Evolutionary conservation across 192 early-diverging fungal genomes (phyloP).

Genomic region (Umbelopsis sp.): DNA sequence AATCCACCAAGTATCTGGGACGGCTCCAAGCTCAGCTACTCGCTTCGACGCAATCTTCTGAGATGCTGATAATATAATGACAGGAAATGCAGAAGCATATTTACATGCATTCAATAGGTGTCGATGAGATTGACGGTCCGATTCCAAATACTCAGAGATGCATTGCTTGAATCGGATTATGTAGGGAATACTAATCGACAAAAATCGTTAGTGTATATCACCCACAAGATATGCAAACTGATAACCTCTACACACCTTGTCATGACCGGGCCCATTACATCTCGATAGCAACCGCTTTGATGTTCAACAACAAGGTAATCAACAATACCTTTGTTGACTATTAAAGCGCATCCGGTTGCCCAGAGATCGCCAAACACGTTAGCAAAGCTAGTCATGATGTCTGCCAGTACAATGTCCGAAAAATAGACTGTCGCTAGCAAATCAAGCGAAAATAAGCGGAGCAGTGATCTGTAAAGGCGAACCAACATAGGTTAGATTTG

Average conservation of each 20-base stretch:
- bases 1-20: conserved; percentile 29
- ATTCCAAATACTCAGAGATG: conserved; percentile 68
- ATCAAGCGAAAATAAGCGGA: conserved; percentile 52
- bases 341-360: conserved; percentile 65
- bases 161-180: conserved; percentile 82
- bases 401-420: conserved; percentile 87
- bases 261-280: conserved; percentile 60
- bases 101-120: conserved; percentile 93
- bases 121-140: conserved; percentile 53
- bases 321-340: conserved; percentile 39
- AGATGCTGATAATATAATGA: conserved; percentile 61
- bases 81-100: conserved; percentile 84
- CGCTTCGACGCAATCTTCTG: conserved; percentile 49
- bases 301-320: conserved; percentile 29
- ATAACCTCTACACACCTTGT: conserved; percentile 57
- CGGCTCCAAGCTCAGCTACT: conserved; percentile 31
- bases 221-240: conserved; percentile 3
- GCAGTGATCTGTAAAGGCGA: conserved; percentile 45
- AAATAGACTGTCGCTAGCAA: conserved; percentile 60
- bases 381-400: conserved; percentile 94
- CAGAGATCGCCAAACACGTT: conserved; percentile 86
- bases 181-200: conserved; percentile 65
- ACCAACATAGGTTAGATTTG: not conserved
- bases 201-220: not conserved
- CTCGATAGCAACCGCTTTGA: conserved; percentile 50